Base-by-base conservation (phyloP, 805 yeast species). In the Metschnikowia dekortorum region DNA sequence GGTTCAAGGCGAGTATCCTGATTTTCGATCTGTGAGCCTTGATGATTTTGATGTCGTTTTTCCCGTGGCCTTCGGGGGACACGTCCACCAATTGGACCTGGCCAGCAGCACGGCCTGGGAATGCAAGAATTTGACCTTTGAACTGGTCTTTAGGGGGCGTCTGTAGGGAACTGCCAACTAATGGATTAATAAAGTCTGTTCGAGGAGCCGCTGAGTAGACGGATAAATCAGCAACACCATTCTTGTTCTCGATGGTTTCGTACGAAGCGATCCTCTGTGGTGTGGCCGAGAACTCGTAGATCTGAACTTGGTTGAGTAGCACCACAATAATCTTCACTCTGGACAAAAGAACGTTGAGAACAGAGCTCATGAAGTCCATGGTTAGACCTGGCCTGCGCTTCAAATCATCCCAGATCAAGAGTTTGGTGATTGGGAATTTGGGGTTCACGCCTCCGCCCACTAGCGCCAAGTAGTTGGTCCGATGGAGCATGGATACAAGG, bases 401-500 rank as follows among this genome's bases (percentile, higher is more conserved):
- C 53, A 88, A 67, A 64, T 92, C 98, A 67, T 92, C 97, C 96
- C 97, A 94, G 14, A 92, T 84, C 34, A 89, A 78, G 36, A 90
- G 79, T 64, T 87, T 87, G 68, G 88, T 89, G 57, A 81, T 75
- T 1, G 96, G 87, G 60, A 82, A 88, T 53, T 81, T 76, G 22
- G 97, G 97, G 51, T 77, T 78, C 54, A 78, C 76, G 1, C 97
- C 97, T 14, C 97, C 97, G 1, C 97, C 97, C 0, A 90, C 88
- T 39, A 94, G 69, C 0, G 92, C 96, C 47, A 92, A 75, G 63
- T 90, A 91, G 68, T 92, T 92, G 0, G 97, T 90, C 39, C 97
- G 79, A 64, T 89, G 87, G 6, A 92, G 82, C 96, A 92, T 89
- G 41, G 84, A 74, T 2, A 87, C 81, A 33, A 76, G 71, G 1